Base-by-base conservation (phyloP, 1,139 yeast species). In the Candida dubliniensis region DNA sequence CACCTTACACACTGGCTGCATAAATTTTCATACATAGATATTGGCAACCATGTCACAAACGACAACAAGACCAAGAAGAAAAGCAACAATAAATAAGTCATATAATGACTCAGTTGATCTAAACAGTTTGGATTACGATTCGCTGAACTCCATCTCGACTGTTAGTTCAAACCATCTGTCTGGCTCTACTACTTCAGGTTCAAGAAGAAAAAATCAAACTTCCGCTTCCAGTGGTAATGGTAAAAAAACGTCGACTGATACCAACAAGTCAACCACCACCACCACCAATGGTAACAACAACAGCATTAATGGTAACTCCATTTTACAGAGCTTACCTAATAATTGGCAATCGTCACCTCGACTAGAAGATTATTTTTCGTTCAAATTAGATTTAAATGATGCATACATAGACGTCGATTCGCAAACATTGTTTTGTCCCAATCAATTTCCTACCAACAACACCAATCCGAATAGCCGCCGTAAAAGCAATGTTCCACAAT, bases 81-180 rank as follows among this genome's bases (percentile, higher is more conserved):
- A 71, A 56, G 78, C 79, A 23, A 63, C 79, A 23, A 64, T 61
- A 38, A 72, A 71, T 54, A 73, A 70, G 57, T 63, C 73, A 9
- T 74, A 74, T 52, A 64, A 61, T 46, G 78, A 74, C 47, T 50
- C 67, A 2, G 46, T 66, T 23, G 76, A 71, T n/a, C 34, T 37
- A 24, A 34, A 14, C 14, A 37, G 29, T 13, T 34, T 41, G 29
- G 52, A 49, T 11, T 42, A 40, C 18, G 50, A 49, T 14, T 40
- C 48, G 12, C 30, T 40, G 24, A 32, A 41, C 12, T 43, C 47
- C 25, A 36, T 30, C 29, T 43, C 50, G 12, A 31, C 41, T n/a
- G 9, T 40, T 1, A 33, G 10, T 8, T 37, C 48, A 14, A 35
- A n/a, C 13, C 27, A 27, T n/a, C 36, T 32, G 36, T 12, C 35